phyloP scores from a whole-genome alignment of 306 rosid species.

The Trifolium subterraneum region DNA sequence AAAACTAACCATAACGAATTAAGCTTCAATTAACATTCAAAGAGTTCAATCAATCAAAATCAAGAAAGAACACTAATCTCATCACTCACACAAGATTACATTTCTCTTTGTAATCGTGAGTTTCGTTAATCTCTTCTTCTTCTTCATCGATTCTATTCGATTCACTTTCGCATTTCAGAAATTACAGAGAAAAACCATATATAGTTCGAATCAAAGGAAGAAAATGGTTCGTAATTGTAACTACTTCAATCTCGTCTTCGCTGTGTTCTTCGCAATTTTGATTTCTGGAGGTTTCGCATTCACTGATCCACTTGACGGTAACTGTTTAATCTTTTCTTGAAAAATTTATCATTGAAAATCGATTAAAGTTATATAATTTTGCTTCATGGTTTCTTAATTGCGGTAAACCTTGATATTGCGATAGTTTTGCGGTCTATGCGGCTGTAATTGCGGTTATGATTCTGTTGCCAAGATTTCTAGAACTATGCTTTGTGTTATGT shows the following conservation, averaged over 20 bases:
- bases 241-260: conserved; percentile 33
- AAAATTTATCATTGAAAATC: neutral
- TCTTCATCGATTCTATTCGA: neutral
- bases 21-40: neutral
- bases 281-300: conserved; percentile 51
- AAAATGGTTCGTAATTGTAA: conserved; percentile 47
- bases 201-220: neutral
- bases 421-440: too few species aligned
- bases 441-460: too few species aligned
- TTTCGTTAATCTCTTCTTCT: conserved; percentile 8
- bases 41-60: neutral
- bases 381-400: neutral
- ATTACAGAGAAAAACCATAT: neutral
- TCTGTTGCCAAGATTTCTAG: neutral
- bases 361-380: neutral
- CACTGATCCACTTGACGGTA: conserved; percentile 74
- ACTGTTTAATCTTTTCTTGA: conserved; percentile 15
- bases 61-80: neutral
- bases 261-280: conserved; percentile 52
- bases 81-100: neutral
- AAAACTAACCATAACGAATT: conserved; percentile 37
- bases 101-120: conserved; percentile 26
- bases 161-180: conserved; percentile 21
- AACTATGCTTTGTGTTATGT: neutral
- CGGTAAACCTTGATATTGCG: neutral